Percentiles rank a stretch among this genome's conserved stretches.
phyloP scores from a whole-genome alignment of 2,329 filamentous ascomycete genomes.

The Pseudogymnoascus verrucosus region DNA sequence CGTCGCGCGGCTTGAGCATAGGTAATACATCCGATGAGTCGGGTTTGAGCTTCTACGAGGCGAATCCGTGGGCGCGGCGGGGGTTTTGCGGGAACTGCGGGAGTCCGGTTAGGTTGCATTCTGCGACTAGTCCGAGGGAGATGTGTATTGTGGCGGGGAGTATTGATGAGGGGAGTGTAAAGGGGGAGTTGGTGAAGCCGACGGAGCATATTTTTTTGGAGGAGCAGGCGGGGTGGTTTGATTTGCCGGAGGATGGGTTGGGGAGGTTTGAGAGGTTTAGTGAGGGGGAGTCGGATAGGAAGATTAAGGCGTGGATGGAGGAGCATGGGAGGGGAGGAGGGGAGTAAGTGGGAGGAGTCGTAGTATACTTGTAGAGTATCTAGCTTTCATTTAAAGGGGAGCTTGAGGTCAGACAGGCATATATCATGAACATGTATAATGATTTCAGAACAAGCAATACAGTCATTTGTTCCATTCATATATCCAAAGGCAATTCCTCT shows the following conservation, averaged over 20 bases:
- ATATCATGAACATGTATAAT: background rate
- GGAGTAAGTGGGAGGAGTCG: background rate
- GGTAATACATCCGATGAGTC: conserved; percentile 5
- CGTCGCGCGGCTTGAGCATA: background rate
- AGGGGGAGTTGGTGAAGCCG: conserved; percentile 25
- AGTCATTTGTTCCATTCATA: conserved; percentile 4
- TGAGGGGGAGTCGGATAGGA: conserved; percentile 18
- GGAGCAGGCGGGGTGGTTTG: conserved; percentile 34
- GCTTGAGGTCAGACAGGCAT: background rate
- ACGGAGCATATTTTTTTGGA: conserved; percentile 36
- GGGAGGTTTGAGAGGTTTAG: conserved; percentile 23
- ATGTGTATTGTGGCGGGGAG: conserved; percentile 33
- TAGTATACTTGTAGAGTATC: background rate
- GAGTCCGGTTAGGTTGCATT: conserved; percentile 37
- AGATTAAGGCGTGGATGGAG: conserved; percentile 23
- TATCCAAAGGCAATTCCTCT: conserved; percentile 1
- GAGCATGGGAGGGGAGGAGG: background rate
- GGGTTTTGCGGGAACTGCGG: conserved; percentile 39
- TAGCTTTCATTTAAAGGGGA: background rate
- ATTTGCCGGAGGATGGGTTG: conserved; percentile 31
- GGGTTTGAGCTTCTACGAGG: conserved; percentile 29
- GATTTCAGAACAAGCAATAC: background rate
- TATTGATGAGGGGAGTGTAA: conserved; percentile 34
- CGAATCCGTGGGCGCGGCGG: conserved; percentile 30
- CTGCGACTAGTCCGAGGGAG: conserved; percentile 26